Conservation (phyloP, 257 asterid genomes). For the Lavandula angustifolia region DNA sequence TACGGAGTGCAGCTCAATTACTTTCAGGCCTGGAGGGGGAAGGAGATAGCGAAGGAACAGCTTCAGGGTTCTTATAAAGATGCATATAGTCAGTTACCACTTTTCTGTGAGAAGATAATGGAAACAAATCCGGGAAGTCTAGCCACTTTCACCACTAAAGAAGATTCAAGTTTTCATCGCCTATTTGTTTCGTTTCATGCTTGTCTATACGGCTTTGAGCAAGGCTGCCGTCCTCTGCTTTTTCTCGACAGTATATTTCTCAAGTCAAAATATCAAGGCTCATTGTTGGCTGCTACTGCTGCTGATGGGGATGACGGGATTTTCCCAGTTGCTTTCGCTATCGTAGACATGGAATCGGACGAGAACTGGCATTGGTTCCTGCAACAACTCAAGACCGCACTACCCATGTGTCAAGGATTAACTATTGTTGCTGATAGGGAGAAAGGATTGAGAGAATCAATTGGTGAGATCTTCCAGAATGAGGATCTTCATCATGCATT, state of each 20-base stretch:
- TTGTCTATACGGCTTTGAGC: constrained; percentile 81
- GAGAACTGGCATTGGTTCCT: constrained; percentile 96
- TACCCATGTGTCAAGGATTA: constrained; percentile 58
- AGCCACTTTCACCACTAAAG: constrained; percentile 91
- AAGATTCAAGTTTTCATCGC: constrained; percentile 93
- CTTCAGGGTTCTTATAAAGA: constrained; percentile 98
- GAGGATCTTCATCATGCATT: constrained; percentile 80
- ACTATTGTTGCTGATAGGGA: constrained; percentile 89
- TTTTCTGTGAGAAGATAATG: constrained; percentile 85
- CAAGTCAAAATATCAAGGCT: constrained; percentile 93
- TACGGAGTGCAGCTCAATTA: constrained; percentile 92
- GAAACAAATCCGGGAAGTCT: constrained; percentile 94
- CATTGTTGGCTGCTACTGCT: constrained; percentile 88
- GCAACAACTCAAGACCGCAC: constrained; percentile 71
- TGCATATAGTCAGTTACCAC: constrained; percentile 86
- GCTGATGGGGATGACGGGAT: constrained; percentile 83
- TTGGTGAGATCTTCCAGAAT: constrained; percentile 62
- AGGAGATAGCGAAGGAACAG: constrained; percentile 98
- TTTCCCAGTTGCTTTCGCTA: constrained; percentile 94
- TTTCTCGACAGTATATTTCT: constrained; percentile 82
- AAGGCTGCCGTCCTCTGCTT: constrained; percentile 91
- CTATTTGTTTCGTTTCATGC: constrained; percentile 88
- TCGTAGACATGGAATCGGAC: constrained; percentile 82
- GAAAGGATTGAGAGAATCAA: constrained; percentile 78
- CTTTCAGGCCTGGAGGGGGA: constrained; percentile 99